A percentile compares a stretch with the other conserved stretches of the same genome.
These are phyloP conservation scores for Fusarium paranaense DNA, from an alignment of 2,329 filamentous ascomycete genomes.

Conservation along the genomic window DNA sequence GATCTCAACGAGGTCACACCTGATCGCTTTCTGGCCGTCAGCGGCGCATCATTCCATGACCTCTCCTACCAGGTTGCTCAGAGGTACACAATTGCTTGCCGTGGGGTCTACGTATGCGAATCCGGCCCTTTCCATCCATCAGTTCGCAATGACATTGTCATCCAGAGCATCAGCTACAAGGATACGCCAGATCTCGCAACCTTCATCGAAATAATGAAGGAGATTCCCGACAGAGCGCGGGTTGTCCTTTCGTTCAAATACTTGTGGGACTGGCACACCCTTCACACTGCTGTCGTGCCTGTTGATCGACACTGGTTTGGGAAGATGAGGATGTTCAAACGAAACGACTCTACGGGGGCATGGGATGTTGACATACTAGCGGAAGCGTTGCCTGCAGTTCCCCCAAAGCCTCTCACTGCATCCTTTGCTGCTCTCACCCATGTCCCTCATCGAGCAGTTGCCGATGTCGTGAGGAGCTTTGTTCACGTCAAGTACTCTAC, in stretches of 20 bases:
- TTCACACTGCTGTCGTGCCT: conserved; percentile 91
- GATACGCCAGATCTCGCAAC: conserved; percentile 77
- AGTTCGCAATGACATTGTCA: conserved; percentile 61
- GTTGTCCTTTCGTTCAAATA: conserved; percentile 23
- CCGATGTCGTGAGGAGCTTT: conserved; percentile 92
- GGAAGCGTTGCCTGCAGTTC: conserved; percentile 79
- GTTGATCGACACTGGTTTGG: conserved; percentile 95
- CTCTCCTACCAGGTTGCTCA: conserved; percentile 97
- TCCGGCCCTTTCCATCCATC: conserved; percentile 6
- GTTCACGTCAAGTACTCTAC: conserved; percentile 92
- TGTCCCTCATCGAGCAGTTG: conserved; percentile 85
- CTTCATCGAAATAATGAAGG: conserved; percentile 54
- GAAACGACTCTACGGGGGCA: conserved; percentile 88
- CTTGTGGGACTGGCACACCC: conserved; percentile 70
- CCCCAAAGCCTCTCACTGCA: conserved; percentile 79
- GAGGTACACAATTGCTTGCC: conserved; percentile 89
- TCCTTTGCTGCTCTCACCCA: conserved; percentile 93
- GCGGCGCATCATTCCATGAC: conserved; percentile 93
- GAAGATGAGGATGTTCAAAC: conserved; percentile 90
- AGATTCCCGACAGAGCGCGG: conserved; percentile 20
- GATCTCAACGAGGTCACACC: conserved; percentile 95
- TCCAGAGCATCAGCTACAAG: conserved; percentile 83
- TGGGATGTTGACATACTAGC: conserved; percentile 94
- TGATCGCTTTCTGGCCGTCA: conserved; percentile 93
- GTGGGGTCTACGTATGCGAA: conserved; percentile 83